A percentile compares a stretch with the other conserved stretches of the same genome.
These are phyloP conservation scores for Pueraria montana DNA, from an alignment of 306 rosid genomes.

Conservation along the genomic window DNA sequence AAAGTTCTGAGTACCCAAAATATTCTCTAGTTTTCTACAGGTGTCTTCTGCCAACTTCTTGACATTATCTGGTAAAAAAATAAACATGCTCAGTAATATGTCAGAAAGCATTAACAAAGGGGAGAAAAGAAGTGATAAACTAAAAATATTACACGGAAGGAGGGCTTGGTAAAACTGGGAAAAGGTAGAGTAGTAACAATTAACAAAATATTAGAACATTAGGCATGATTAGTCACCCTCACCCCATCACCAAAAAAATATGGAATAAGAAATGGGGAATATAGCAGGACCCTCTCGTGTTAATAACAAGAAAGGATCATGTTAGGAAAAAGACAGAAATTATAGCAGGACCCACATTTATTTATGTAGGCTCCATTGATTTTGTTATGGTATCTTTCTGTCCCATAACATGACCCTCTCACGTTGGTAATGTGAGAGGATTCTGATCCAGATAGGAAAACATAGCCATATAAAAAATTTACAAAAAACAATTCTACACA, in stretches of 20 bases:
- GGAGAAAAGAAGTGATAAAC: background rate
- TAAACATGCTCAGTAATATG: slow-evolving; percentile 18
- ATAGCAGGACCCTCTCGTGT: background rate
- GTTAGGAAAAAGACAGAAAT: background rate
- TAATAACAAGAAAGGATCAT: background rate
- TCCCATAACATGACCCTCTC: background rate
- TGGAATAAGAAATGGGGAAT: background rate
- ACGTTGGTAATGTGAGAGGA: background rate
- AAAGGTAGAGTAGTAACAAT: background rate
- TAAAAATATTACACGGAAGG: background rate
- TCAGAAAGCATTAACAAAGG: background rate
- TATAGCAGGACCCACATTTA: slow-evolving; percentile 17
- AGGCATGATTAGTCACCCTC: slow-evolving; percentile 5
- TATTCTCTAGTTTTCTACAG: slow-evolving; percentile 55
- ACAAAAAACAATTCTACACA: background rate
- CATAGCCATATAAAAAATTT: background rate
- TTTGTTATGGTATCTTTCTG: background rate
- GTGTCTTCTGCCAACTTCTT: slow-evolving; percentile 75
- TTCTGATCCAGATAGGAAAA: background rate
- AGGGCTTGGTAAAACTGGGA: background rate
- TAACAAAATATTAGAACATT: background rate
- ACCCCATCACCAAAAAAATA: background rate
- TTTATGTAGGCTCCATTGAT: background rate
- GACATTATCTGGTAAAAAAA: slow-evolving; percentile 60
- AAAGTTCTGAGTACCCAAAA: slow-evolving; percentile 67